Conservation (phyloP, 1,139 yeast genomes). For the Suhomyces terraborum region DNA sequence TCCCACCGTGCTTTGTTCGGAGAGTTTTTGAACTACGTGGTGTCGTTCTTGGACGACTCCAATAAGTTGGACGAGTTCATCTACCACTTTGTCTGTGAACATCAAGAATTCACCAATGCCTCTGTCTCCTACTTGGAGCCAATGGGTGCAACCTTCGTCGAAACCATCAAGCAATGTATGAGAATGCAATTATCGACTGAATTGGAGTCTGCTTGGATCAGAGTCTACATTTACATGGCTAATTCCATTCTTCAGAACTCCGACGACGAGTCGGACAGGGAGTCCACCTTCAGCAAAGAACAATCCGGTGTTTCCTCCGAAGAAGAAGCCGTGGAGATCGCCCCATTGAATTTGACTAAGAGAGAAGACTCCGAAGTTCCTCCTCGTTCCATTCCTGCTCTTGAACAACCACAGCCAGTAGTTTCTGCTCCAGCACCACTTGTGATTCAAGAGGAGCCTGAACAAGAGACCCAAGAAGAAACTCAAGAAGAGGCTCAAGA, state of each 20-base stretch:
- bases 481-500: neutral
- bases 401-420: conserved; percentile 6
- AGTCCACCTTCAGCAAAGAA: conserved; percentile 17
- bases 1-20: conserved; percentile 39
- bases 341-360: conserved; percentile 18
- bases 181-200: conserved; percentile 31
- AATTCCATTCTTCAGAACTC: conserved; percentile 35
- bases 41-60: conserved; percentile 35
- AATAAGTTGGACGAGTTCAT: conserved; percentile 38
- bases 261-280: conserved; percentile 14
- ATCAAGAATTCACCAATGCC: conserved; percentile 28
- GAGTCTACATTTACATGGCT: conserved; percentile 44
- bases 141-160: conserved; percentile 44
- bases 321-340: conserved; percentile 13
- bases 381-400: conserved; percentile 9
- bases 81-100: conserved; percentile 36
- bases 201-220: conserved; percentile 46
- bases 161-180: conserved; percentile 42
- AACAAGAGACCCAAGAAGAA: conserved; percentile 2
- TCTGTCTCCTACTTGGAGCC: conserved; percentile 43
- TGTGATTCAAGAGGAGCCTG: conserved; percentile 4
- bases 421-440: conserved; percentile 6
- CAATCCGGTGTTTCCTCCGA: conserved; percentile 16
- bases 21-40: conserved; percentile 39
- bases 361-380: conserved; percentile 9